Percentiles rank a stretch among this genome's conserved stretches.
Conservation (phyloP, 805 yeast species). For the Yamadazyma endophytica region DNA sequence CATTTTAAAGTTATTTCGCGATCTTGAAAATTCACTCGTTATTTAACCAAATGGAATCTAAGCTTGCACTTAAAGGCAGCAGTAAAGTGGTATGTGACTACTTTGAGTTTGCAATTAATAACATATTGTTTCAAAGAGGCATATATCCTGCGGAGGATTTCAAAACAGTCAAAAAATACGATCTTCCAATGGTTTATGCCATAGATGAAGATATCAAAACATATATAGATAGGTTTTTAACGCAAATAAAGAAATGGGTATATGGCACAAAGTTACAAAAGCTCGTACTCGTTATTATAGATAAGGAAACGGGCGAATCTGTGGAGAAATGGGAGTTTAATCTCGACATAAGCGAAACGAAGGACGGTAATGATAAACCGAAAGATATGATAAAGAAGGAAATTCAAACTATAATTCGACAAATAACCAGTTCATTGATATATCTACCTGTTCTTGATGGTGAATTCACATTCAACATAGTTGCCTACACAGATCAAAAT, state of each 20-base stretch:
- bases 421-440: slow-evolving; percentile 82
- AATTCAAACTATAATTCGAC: slow-evolving; percentile 82
- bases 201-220: slow-evolving; percentile 70
- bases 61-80: slow-evolving; percentile 70
- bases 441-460: slow-evolving; percentile 70
- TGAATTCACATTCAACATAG: slow-evolving; percentile 74
- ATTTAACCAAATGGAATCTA: slow-evolving; percentile 14
- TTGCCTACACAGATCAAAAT: slow-evolving; percentile 72
- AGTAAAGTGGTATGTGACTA: slow-evolving; percentile 77
- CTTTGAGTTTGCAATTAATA: slow-evolving; percentile 76
- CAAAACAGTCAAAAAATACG: slow-evolving; percentile 72
- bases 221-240: slow-evolving; percentile 64
- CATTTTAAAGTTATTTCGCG: neutral
- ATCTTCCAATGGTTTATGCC: slow-evolving; percentile 65
- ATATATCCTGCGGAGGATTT: slow-evolving; percentile 88
- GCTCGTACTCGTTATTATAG: slow-evolving; percentile 68
- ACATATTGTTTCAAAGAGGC: slow-evolving; percentile 83
- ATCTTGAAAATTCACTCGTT: neutral
- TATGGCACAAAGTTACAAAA: slow-evolving; percentile 62
- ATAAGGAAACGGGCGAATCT: slow-evolving; percentile 60
- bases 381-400: slow-evolving; percentile 59
- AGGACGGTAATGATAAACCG: slow-evolving; percentile 17
- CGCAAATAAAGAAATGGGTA: slow-evolving; percentile 70
- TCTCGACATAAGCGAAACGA: slow-evolving; percentile 34
- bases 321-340: slow-evolving; percentile 88